A percentile compares a stretch with the other conserved stretches of the same genome.
These are phyloP conservation scores for Adiantum capillusveneris DNA, from an alignment of 75 land plant species.

Conservation along the genomic window DNA sequence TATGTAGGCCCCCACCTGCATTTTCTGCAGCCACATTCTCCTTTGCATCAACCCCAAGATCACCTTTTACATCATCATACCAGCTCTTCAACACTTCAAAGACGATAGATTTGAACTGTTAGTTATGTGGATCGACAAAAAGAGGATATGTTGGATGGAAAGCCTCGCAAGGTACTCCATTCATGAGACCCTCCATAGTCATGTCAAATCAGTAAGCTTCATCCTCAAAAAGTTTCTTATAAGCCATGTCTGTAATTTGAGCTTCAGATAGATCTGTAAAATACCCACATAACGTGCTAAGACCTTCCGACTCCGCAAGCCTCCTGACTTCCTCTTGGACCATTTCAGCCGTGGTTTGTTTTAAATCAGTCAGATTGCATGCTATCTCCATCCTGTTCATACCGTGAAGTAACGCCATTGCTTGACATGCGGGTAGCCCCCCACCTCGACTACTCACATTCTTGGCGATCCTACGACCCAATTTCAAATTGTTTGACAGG, in stretches of 20 bases:
- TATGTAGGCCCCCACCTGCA: no score
- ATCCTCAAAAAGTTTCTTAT: background rate
- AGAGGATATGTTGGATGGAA: no score
- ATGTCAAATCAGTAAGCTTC: no score
- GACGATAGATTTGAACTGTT: no score
- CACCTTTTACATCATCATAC: no score
- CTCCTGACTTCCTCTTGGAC: slow-evolving; percentile 59
- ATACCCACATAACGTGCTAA: slow-evolving; percentile 58
- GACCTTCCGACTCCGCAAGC: slow-evolving; percentile 51
- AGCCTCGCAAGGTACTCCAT: no score
- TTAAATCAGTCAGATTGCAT: slow-evolving; percentile 73
- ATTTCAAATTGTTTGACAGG: slow-evolving; percentile 36
- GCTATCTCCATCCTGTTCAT: slow-evolving; percentile 63
- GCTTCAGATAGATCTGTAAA: slow-evolving; percentile 66
- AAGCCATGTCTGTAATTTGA: slow-evolving; percentile 28
- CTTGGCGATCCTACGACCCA: slow-evolving; percentile 58
- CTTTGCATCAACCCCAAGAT: no score
- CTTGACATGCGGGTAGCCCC: slow-evolving; percentile 75
- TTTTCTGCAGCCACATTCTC: no score
- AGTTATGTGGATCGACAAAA: no score
- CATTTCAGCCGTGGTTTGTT: slow-evolving; percentile 38
- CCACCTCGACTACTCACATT: slow-evolving; percentile 78
- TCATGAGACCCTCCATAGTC: no score
- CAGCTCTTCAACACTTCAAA: no score
- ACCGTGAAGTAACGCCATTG: slow-evolving; percentile 81